Conservation (phyloP, 192 early-diverging fungal genomes). For the Coemansia sp. region DNA sequence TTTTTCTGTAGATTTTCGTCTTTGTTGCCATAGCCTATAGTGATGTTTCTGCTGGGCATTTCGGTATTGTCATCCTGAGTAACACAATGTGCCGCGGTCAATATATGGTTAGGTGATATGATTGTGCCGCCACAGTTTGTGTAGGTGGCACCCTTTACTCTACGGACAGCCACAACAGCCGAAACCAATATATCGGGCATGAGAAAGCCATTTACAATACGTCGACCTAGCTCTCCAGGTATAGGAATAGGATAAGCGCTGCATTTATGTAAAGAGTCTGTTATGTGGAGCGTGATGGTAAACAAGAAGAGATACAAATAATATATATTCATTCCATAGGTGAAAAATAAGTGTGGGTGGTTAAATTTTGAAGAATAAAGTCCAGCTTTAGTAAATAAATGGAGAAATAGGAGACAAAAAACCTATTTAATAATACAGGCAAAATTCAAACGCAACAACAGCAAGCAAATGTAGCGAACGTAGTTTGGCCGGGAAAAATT, state of each 20-base stretch:
- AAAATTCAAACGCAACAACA: not conserved
- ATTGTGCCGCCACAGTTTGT: constrained; percentile 41
- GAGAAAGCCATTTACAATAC: not conserved
- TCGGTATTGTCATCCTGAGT: not conserved
- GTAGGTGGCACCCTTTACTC: not conserved
- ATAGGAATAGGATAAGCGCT: too few species aligned
- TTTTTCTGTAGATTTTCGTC: constrained; percentile 13
- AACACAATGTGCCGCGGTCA: constrained; percentile 45
- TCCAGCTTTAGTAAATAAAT: too few species aligned
- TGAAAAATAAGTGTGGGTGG: too few species aligned
- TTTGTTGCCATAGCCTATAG: constrained; percentile 21
- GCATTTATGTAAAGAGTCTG: too few species aligned
- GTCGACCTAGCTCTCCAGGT: not conserved
- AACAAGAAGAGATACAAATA: too few species aligned
- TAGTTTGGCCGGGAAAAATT: too few species aligned
- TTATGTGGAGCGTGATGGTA: too few species aligned
- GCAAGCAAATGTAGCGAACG: too few species aligned
- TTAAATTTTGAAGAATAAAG: too few species aligned
- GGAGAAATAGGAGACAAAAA: not conserved
- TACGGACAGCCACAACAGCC: constrained; percentile 10
- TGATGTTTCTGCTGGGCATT: constrained; percentile 9
- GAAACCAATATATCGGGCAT: constrained; percentile 17
- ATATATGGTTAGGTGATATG: constrained; percentile 17
- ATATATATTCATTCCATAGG: too few species aligned
- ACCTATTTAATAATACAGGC: not conserved